Conservation (phyloP, 345 rosid species). For the Raphanus raphanistrum region DNA sequence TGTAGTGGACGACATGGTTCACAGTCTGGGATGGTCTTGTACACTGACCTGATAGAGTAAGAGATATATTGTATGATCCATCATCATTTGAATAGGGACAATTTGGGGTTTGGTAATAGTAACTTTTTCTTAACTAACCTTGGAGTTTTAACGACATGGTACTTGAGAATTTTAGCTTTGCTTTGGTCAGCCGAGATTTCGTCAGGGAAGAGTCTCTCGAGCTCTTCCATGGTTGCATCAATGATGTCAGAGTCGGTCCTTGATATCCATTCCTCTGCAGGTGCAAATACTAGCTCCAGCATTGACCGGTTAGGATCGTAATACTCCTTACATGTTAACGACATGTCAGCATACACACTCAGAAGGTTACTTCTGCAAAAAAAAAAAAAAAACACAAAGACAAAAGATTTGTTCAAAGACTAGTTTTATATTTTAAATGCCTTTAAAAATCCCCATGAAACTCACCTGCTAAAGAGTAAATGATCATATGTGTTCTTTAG, state of each 20-base stretch:
- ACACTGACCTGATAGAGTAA: slow-evolving; percentile 67
- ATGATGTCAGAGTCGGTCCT: slow-evolving; percentile 75
- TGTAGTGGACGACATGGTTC: slow-evolving; percentile 94
- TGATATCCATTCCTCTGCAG: slow-evolving; percentile 94
- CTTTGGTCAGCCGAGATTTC: slow-evolving; percentile 88
- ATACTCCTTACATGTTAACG: slow-evolving; percentile 93
- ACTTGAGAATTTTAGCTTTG: slow-evolving; percentile 86
- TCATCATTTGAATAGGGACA: not conserved
- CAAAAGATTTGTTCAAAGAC: slow-evolving; percentile 13
- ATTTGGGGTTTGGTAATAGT: not conserved
- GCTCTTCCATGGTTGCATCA: slow-evolving; percentile 91
- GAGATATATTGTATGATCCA: not conserved
- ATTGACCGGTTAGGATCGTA: slow-evolving; percentile 84
- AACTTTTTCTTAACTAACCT: slow-evolving; percentile 48
- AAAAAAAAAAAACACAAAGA: not conserved
- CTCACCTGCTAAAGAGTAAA: slow-evolving; percentile 92
- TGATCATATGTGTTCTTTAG: slow-evolving; percentile 85
- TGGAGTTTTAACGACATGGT: slow-evolving; percentile 90
- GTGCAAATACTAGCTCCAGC: slow-evolving; percentile 96
- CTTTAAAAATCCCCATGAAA: not conserved
- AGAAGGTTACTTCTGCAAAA: slow-evolving; percentile 82
- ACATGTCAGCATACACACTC: slow-evolving; percentile 98
- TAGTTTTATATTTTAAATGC: not conserved
- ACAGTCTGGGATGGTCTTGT: slow-evolving; percentile 79
- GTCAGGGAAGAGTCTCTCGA: slow-evolving; percentile 87